phyloP scores from a whole-genome alignment of 768 basidiomycete genomes.

The Tulasnella sp. region DNA sequence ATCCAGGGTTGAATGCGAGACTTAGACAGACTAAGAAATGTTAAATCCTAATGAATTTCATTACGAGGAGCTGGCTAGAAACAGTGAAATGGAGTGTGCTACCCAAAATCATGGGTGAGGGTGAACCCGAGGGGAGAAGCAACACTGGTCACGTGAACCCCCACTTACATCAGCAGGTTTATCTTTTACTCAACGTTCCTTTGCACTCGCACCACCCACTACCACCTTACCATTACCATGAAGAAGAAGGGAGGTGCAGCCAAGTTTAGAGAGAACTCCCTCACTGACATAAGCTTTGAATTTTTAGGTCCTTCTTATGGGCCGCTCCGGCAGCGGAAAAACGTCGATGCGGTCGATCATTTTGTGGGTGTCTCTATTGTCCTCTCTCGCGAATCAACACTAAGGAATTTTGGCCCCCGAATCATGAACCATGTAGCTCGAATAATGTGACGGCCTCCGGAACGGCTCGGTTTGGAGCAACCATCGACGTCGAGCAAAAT shows the following conservation, averaged over 20 bases:
- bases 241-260: conserved; percentile 38
- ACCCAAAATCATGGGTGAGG: not conserved
- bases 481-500: conserved; percentile 96
- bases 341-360: conserved; percentile 99
- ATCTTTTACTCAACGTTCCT: not conserved
- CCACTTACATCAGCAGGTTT: not conserved
- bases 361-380: conserved; percentile 61
- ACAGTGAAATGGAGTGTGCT: not conserved
- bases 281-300: not conserved
- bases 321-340: conserved; percentile 66
- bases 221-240: conserved; percentile 16
- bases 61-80: too few relatives aligned
- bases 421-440: conserved; percentile 50
- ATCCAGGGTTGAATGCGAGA: not conserved
- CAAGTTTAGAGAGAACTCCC: not conserved
- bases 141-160: not conserved
- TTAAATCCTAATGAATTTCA: too few relatives aligned
- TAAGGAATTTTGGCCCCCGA: conserved; percentile 20
- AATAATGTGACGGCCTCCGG: conserved; percentile 84
- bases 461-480: conserved; percentile 88
- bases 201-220: conserved; percentile 1
- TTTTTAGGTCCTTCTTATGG: conserved; percentile 92
- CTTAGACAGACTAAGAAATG: not conserved
- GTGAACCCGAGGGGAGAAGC: not conserved
- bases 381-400: conserved; percentile 24